Percentiles rank a stretch among this genome's conserved stretches.
Evolutionary conservation across 2,329 filamentous ascomycete genomes (phyloP).

Genomic region (Xylariaceae sp.): DNA sequence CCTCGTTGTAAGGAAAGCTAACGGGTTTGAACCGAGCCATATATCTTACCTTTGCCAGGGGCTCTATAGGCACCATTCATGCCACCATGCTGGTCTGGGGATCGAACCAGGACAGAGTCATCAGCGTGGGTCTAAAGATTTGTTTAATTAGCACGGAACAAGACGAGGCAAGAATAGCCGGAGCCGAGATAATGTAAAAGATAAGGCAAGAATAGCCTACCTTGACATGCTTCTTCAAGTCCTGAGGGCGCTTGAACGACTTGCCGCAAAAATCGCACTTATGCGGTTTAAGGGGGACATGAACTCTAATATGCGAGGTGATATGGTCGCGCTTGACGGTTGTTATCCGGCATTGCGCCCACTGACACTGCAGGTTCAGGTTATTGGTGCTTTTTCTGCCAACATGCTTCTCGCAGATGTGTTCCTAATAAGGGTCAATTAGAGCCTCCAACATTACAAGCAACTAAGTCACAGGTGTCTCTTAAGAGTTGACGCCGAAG

Average conservation of each 20-base stretch:
- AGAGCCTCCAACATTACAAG: background rate
- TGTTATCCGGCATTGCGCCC: slow-evolving; percentile 94
- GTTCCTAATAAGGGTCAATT: slow-evolving; percentile 68
- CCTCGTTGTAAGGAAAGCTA: slow-evolving; percentile 44
- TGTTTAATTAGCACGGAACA: too few species aligned
- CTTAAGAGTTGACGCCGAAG: background rate
- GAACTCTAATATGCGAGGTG: slow-evolving; percentile 97
- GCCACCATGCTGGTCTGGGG: slow-evolving; percentile 58
- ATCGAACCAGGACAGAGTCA: slow-evolving; percentile 76
- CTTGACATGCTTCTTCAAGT: slow-evolving; percentile 99
- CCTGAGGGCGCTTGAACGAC: slow-evolving; percentile 98
- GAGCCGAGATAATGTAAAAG: background rate
- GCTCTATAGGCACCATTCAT: slow-evolving; percentile 60
- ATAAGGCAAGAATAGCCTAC: slow-evolving; percentile 44
- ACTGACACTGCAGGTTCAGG: slow-evolving; percentile 94
- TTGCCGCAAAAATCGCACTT: slow-evolving; percentile 99
- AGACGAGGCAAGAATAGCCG: too few species aligned
- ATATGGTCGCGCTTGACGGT: slow-evolving; percentile 99
- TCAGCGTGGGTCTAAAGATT: slow-evolving; percentile 83
- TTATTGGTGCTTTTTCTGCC: slow-evolving; percentile 99
- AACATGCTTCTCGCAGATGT: slow-evolving; percentile 97
- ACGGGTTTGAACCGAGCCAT: slow-evolving; percentile 30
- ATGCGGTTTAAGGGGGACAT: slow-evolving; percentile 98
- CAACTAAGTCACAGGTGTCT: background rate
- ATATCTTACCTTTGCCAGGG: slow-evolving; percentile 60